Base-by-base conservation (phyloP, 345 rosid species). In the Hibiscus trionum region DNA sequence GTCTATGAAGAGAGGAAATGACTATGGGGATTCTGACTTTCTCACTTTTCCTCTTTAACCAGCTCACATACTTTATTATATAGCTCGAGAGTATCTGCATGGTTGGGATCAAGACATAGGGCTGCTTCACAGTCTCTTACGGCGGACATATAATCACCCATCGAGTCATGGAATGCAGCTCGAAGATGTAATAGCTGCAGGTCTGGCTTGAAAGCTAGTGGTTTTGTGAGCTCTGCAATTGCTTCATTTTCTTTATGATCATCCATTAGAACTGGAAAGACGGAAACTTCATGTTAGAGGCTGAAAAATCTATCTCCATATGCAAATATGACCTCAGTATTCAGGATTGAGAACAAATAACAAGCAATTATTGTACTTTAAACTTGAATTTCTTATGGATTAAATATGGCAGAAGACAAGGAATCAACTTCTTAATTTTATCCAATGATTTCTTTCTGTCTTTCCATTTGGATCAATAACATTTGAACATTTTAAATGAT, bases 51-150 rank as follows among this genome's bases (percentile, higher is more conserved):
- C 35, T 77, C 69, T 21, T 79, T 76, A 47, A 77, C 67, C 52
- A 49, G 72, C 27, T 88, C 88, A 73, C 72, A 77, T 42, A 89
- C 86, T 81, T 75, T 89, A 11, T 77, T 77, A 70, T 84, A 88
- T 42, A 96, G 88, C 16, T 89, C 91, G 7, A 86, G 76, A n/a
- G 95, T 81, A 62, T 90, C 96, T 2, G 72, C 9, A 37, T 88
- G 93, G 70, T 60, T 62, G 17, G 93, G 91, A 65, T 96, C 98
- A 63, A 93, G 88, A 73, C 98, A 88, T 19, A 96, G 88, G 24
- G 98, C 99, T 70, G 99, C 99, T 86, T 91, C 97, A 71, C 96
- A 93, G 75, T 96, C 99, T 83, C 86, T 85, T 15, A 86, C 6
- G 1, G 97, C 80, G 33, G 85, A 81, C 12, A 73, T 56, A 66